Base-by-base conservation (phyloP, 202 grass and related monocot genomes). In the Carex sylvatica region DNA sequence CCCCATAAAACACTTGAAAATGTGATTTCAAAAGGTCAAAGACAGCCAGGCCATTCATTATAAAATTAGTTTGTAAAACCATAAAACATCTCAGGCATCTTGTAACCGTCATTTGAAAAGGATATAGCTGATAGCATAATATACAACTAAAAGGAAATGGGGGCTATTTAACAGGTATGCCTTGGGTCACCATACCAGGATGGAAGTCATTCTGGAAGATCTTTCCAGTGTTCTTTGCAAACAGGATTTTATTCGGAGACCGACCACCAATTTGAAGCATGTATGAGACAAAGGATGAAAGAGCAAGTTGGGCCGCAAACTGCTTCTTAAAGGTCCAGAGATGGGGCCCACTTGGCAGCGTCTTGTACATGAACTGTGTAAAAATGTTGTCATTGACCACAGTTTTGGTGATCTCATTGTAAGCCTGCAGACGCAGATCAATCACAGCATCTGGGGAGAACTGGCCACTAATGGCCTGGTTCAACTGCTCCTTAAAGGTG, bases 301-400 rank as follows among this genome's bases (percentile, higher is more conserved):
- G 91, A 46, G 96, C 96, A 56, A 99, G 88, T 83, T 99, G 96
- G 46, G 88, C 85, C 19, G 96, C 93, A 85, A 99, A 99, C 85
- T 96, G 96, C 65, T 99, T 99, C 87, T 99, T 99, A 88, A 96
- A 99, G 73, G 96, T 93, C 96, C 91, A 99, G 22, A 99, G 86
- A 78, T 99, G 88, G 61, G 92, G 91, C 65, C 96, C 93, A 89
- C 91, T 99, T 77, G 93, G 93, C 20, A 99, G 91, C 81, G 92
- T 96, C 79, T 99, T 99, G 87, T 99, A 90, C 93, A 99, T 99
- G 85, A 93, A 99, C 65, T 96, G 93, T 24, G 96, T 92, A 82
- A 99, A 99, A 52, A 99, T 93, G 72, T 88, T 99, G 59, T 99
- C 96, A 73, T 80, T 96, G 24, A 99, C 96, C 59, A 93, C 91